A percentile compares a stretch with the other conserved stretches of the same genome.
Conservation (phyloP, 768 basidiomycete genomes). For the Hirschioporus abietinus region DNA sequence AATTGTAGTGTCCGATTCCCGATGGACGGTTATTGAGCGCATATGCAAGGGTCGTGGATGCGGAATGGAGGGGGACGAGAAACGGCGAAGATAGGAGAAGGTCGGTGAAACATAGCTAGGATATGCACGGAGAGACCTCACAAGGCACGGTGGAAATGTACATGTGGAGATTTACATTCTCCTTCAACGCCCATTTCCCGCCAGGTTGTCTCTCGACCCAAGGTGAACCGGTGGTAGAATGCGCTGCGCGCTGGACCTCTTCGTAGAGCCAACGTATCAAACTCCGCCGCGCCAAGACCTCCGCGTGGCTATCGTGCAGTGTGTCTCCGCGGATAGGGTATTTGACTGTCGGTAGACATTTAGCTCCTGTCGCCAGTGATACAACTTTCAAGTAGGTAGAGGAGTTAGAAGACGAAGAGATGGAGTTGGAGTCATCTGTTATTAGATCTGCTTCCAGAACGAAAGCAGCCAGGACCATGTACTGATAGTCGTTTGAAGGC, state of each 20-base stretch:
- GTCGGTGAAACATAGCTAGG: background rate
- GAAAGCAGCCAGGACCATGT: conserved; percentile 56
- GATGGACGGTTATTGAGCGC: too few species aligned
- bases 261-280: conserved; percentile 75
- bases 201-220: conserved; percentile 39
- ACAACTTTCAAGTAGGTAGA: conserved; percentile 42
- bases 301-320: conserved; percentile 88
- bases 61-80: background rate
- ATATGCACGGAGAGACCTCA: background rate
- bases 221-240: conserved; percentile 30
- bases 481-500: conserved; percentile 47
- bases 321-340: conserved; percentile 69
- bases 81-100: background rate
- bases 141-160: conserved; percentile 28
- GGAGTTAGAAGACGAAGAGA: too few species aligned
- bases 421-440: too few species aligned
- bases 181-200: conserved; percentile 39
- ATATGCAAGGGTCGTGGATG: background rate
- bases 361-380: conserved; percentile 77
- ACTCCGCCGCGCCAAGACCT: conserved; percentile 81
- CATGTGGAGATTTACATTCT: conserved; percentile 74
- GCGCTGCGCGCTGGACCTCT: conserved; percentile 43
- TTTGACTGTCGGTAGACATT: conserved; percentile 65
- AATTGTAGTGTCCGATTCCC: too few species aligned
- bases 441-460: conserved; percentile 33